These are phyloP conservation scores for Adansonia rubrostipa DNA, from an alignment of 441 rosid genomes.

Conservation along the genomic window DNA sequence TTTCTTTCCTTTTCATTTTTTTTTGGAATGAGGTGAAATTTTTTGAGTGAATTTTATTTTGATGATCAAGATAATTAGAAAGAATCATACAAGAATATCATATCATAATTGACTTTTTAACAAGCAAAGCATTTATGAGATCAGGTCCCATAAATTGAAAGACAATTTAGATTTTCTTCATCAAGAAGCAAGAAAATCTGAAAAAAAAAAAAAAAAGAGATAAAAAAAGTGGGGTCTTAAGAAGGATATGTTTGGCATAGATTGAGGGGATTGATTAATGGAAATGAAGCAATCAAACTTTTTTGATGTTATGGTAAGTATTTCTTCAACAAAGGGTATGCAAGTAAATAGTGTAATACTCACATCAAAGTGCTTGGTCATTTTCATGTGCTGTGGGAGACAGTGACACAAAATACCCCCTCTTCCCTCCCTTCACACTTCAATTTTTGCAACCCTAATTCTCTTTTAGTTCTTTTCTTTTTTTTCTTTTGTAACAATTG, in stretches of 20 bases:
- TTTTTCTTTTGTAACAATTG: background rate
- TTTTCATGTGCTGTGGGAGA: slow-evolving; percentile 27
- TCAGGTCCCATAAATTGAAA: slow-evolving; percentile 1
- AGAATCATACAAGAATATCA: too few relatives aligned
- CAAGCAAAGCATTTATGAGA: background rate
- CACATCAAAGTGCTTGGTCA: slow-evolving; percentile 18
- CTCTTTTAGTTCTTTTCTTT: background rate
- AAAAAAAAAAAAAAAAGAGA: background rate
- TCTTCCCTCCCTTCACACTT: background rate
- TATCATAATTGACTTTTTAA: background rate
- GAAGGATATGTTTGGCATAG: background rate
- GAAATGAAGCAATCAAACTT: background rate
- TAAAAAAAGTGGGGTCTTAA: background rate
- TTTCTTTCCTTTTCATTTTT: background rate
- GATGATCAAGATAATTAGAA: background rate
- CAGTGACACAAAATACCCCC: background rate
- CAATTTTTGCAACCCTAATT: background rate
- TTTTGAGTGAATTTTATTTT: background rate
- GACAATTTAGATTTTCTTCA: background rate
- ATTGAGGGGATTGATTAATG: background rate
- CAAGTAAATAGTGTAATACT: background rate
- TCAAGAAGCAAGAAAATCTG: background rate
- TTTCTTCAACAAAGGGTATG: slow-evolving; percentile 16
- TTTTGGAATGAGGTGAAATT: background rate
- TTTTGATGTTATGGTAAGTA: background rate